phyloP scores from a whole-genome alignment of 192 early-diverging fungal genomes.

The Helicostylum pulchrum region DNA sequence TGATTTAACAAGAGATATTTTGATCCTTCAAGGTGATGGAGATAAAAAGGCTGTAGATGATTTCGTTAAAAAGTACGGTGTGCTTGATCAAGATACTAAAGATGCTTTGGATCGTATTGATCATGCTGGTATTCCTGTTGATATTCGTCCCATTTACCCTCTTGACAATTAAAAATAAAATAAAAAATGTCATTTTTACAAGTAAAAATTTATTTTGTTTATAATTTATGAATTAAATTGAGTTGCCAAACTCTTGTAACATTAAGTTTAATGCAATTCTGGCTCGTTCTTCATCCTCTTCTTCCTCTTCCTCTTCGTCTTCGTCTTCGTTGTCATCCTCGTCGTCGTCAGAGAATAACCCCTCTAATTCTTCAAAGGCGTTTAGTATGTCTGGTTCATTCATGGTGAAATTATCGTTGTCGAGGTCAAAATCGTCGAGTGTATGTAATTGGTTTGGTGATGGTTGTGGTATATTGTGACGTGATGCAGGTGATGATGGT shows the following conservation, averaged over 20 bases:
- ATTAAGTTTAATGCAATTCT: conserved; percentile 13
- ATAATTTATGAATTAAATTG: not conserved
- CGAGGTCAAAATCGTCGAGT: not conserved
- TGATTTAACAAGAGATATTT: conserved; percentile 59
- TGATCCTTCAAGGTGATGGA: conserved; percentile 71
- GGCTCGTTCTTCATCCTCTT: conserved; percentile 5
- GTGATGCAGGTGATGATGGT: too few relatives aligned
- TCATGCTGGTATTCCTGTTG: conserved; percentile 39
- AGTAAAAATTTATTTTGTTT: too few relatives aligned
- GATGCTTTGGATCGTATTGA: conserved; percentile 53
- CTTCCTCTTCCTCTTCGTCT: not conserved
- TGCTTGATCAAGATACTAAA: conserved; percentile 45
- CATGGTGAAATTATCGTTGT: not conserved
- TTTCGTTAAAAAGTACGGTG: conserved; percentile 57
- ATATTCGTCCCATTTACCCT: conserved; percentile 34
- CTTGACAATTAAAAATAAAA: not conserved
- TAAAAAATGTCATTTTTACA: too few relatives aligned
- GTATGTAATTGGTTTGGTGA: too few relatives aligned
- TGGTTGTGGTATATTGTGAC: too few relatives aligned
- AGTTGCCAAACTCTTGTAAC: conserved; percentile 1
- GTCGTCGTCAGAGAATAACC: not conserved
- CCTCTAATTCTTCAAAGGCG: too few relatives aligned
- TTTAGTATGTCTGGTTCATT: too few relatives aligned
- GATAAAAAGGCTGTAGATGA: conserved; percentile 55
- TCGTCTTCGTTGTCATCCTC: not conserved